Conservation (phyloP, 2,329 filamentous ascomycete genomes). For the Sphaerulina vaccinii region DNA sequence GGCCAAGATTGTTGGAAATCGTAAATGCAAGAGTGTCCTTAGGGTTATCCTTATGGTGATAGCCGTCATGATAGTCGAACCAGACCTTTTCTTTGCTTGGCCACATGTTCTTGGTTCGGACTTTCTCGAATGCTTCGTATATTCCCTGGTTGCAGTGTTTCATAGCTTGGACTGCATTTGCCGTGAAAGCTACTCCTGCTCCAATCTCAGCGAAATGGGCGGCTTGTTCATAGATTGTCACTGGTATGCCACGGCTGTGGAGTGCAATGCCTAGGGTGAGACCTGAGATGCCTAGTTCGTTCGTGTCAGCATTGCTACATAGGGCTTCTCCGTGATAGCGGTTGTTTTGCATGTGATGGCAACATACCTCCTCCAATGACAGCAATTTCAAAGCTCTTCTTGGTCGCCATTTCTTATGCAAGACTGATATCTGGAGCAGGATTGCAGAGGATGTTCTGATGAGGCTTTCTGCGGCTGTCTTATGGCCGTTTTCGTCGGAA, state of each 20-base stretch:
- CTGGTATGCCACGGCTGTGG: slow-evolving; percentile 41
- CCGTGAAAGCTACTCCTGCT: slow-evolving; percentile 57
- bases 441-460: not conserved
- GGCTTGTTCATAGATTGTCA: slow-evolving; percentile 59
- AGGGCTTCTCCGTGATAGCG: not conserved
- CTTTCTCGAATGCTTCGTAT: slow-evolving; percentile 44
- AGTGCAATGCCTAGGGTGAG: slow-evolving; percentile 56
- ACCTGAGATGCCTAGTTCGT: slow-evolving; percentile 52
- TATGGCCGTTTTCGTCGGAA: too few relatives aligned
- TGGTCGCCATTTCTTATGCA: slow-evolving; percentile 16
- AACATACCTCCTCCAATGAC: slow-evolving; percentile 27
- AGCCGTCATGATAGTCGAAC: slow-evolving; percentile 45
- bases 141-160: slow-evolving; percentile 51
- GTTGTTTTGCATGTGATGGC: not conserved
- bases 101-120: slow-evolving; percentile 43
- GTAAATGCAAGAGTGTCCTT: slow-evolving; percentile 30
- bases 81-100: slow-evolving; percentile 40
- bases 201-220: slow-evolving; percentile 57
- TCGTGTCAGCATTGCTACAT: not conserved
- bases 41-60: slow-evolving; percentile 25
- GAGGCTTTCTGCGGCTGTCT: too few relatives aligned
- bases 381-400: slow-evolving; percentile 24
- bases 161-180: slow-evolving; percentile 57
- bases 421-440: too few relatives aligned
- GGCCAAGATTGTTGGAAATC: slow-evolving; percentile 30